Evolutionary conservation across 2,329 filamentous ascomycete genomes (phyloP), one percentile per base, ranked within the genome.

Genomic region (Aspergillaceae sp.): DNA sequence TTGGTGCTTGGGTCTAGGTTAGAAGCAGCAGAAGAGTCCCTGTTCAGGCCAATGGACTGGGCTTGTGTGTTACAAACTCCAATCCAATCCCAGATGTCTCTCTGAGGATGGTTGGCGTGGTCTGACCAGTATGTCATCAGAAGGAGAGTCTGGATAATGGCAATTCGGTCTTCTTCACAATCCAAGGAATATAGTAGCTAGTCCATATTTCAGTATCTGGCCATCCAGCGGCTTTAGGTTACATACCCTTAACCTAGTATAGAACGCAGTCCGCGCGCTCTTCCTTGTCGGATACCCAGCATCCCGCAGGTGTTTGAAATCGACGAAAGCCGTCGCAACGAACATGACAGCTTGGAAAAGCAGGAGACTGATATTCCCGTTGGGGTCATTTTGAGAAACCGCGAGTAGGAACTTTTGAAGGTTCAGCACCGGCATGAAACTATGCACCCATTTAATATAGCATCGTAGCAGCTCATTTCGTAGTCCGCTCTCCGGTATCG

Each of bases 61-160:
- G 87, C 87, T 41, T 92, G 74, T 4, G 87, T 92, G 46, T 91
- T 90, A 36, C 87, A 88, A 26, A 94, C 85, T 10, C 88, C 88
- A 80, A 94, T 92, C 88, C 87, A 94, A 60, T 94, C 87, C 84
- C 88, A 92, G 41, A 87, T 94, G 63, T 94, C 89, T 66, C 94
- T 92, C 62, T 92, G 86, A 59, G 61, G 59, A 38, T 92, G 87
- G 63, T 94, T 87, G 2, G 88, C 87, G 6, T 87, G 90, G 68
- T 94, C 88, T 62, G 94, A 94, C 83, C 89, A 94, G 64, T 92
- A 94, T 4, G 88, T 94, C 84, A 94, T 87, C 46, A 94, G 76
- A 27, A 95, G 74, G 5, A 94, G 73, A 6, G 86, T 82, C 66
- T 95, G 89, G 27, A 94, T 83, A 32, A 94, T 78, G 29, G 86